phyloP scores from a whole-genome alignment of 345 rosid genomes.

The Dipteronia dyeriana region DNA sequence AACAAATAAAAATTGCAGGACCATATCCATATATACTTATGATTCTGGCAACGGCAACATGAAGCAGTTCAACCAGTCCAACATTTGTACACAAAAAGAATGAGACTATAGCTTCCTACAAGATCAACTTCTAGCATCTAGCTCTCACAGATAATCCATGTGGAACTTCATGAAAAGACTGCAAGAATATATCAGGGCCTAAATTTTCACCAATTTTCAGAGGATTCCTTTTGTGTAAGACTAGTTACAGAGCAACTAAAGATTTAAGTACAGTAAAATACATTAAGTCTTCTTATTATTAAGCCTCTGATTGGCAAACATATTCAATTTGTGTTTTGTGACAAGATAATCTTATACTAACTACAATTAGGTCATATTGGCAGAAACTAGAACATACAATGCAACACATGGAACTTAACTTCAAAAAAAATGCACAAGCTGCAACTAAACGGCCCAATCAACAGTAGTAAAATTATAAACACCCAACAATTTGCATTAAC shows the following conservation, averaged over 20 bases:
- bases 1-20: background rate
- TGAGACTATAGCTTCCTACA: background rate
- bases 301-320: background rate
- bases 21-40: background rate
- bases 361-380: background rate
- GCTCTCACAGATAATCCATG: background rate
- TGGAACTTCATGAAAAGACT: background rate
- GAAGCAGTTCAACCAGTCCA: background rate
- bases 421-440: background rate
- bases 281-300: background rate
- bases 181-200: background rate
- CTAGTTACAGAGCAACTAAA: background rate
- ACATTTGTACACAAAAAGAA: background rate
- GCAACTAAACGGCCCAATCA: background rate
- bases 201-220: background rate
- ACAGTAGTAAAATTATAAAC: background rate
- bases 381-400: background rate
- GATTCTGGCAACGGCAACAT: background rate
- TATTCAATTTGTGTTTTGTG: background rate
- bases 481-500: background rate
- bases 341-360: background rate
- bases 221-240: background rate
- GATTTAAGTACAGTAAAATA: background rate
- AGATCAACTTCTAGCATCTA: conserved; percentile 3
- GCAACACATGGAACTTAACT: background rate